A percentile compares a stretch with the other conserved stretches of the same genome.
Conservation (phyloP, 345 rosid genomes). For the Laguncularia racemosa region DNA sequence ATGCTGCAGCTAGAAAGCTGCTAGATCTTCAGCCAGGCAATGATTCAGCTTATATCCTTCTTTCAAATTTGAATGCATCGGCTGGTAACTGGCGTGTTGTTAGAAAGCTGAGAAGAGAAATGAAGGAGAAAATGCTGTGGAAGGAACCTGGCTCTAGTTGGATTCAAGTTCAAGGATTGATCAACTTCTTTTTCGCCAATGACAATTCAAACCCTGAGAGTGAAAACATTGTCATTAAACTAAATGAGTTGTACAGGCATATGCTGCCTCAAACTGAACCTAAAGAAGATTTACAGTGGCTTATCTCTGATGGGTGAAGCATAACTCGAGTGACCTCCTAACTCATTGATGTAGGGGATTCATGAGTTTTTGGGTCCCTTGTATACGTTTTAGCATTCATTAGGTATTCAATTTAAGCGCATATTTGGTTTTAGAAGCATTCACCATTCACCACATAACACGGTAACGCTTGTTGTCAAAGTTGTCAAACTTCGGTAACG, state of each 20-base stretch:
- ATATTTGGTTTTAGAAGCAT: too few species aligned
- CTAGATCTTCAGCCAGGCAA: slow-evolving; percentile 35
- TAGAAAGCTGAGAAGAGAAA: slow-evolving; percentile 32
- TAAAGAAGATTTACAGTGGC: neutral
- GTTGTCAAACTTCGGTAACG: too few species aligned
- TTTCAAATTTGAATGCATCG: slow-evolving; percentile 42
- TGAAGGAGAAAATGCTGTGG: slow-evolving; percentile 27
- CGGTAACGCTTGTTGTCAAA: too few species aligned
- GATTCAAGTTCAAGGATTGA: slow-evolving; percentile 24
- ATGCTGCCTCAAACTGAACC: slow-evolving; percentile 10
- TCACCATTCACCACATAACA: too few species aligned
- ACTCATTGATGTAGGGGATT: too few species aligned
- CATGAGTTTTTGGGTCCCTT: too few species aligned
- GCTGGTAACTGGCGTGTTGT: slow-evolving; percentile 32
- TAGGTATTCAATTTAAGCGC: too few species aligned
- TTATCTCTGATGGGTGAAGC: neutral
- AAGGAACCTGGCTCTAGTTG: slow-evolving; percentile 39
- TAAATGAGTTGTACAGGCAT: slow-evolving; percentile 18
- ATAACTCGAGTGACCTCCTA: neutral
- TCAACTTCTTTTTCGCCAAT: slow-evolving; percentile 20
- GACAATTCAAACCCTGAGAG: slow-evolving; percentile 25
- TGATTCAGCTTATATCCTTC: slow-evolving; percentile 28
- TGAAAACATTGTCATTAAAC: slow-evolving; percentile 17
- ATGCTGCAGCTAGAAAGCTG: slow-evolving; percentile 31
- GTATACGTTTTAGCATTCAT: too few species aligned